Evolutionary conservation across 371 early-diverging fungal species (phyloP), one percentile per base, ranked within the genome.

Genomic region (Mortierella sp.): DNA sequence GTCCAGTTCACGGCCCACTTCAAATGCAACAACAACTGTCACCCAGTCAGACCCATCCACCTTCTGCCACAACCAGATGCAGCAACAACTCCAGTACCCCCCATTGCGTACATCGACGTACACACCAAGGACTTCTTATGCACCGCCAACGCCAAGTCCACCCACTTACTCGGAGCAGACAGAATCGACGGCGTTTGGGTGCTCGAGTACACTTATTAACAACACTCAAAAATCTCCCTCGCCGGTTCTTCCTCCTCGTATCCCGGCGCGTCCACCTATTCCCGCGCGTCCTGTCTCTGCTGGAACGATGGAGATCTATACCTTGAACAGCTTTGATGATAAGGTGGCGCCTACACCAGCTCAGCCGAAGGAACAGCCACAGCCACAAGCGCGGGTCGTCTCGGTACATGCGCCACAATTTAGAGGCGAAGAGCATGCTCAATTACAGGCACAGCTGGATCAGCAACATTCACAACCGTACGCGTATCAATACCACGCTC

Each of bases 361-460:
- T 5, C 54, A 54, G n/a, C 21, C 8, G 8, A 3, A 55, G 26
- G 26, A 53, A n/a, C 55, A 26, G 11, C 57, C 9, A 31, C 59
- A 59, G 16, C 31, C 14, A 19, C 61, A 61, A 5, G 6, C 14
- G 16, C 34, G 61, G 2, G 61, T 31, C 31, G 16, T 61, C 31
- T 31, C 61, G 19, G 34, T 2, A 31, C 61, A 11, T 31, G 34
- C 28, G 6, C 61, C 61, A 61, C 61, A 61, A 14, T 61, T 19
- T 31, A 61, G 61, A 31, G 34, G 61, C 61, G 61, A 61, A 31
- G 61, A 61, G 2, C 61, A 61, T 31, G 61, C 61, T 61, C 34
- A 61, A 6, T 16, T 19, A 5, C 61, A 61, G 34, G 19, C 1
- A 59, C 31, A 31, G 5, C 34, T 61, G 2, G 31, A 61, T 8